phyloP scores from a whole-genome alignment of 2,329 filamentous ascomycete species.

The Hypoxylon sp. region DNA sequence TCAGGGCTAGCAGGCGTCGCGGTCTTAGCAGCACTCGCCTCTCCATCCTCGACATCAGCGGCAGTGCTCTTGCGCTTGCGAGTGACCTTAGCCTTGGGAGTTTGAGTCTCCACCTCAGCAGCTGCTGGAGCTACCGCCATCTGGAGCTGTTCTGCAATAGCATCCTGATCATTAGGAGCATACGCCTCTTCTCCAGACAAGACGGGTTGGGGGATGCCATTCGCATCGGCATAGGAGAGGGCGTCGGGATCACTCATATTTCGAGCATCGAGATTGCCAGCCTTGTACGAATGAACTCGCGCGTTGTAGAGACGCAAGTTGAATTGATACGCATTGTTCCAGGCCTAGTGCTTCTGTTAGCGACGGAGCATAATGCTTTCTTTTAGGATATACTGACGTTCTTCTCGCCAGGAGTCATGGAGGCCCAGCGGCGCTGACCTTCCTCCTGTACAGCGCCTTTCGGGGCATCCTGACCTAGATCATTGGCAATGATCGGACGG shows the following conservation, averaged over 20 bases:
- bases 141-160: slow-evolving; percentile 72
- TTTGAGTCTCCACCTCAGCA: slow-evolving; percentile 64
- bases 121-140: slow-evolving; percentile 57
- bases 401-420: slow-evolving; percentile 83
- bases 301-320: slow-evolving; percentile 77
- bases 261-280: slow-evolving; percentile 70
- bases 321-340: slow-evolving; percentile 78
- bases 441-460: slow-evolving; percentile 92
- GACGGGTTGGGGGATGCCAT: slow-evolving; percentile 68
- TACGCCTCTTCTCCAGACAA: slow-evolving; percentile 62
- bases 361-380: not conserved
- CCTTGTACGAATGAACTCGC: slow-evolving; percentile 75
- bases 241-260: slow-evolving; percentile 74
- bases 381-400: slow-evolving; percentile 56
- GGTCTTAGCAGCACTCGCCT: slow-evolving; percentile 57
- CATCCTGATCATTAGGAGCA: slow-evolving; percentile 67
- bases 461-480: slow-evolving; percentile 80
- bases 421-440: slow-evolving; percentile 87
- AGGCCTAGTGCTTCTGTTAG: slow-evolving; percentile 59
- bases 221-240: slow-evolving; percentile 71
- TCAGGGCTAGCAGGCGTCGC: slow-evolving; percentile 69
- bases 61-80: slow-evolving; percentile 72
- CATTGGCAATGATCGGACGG: slow-evolving; percentile 83
- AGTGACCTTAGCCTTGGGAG: slow-evolving; percentile 68
- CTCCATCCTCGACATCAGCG: slow-evolving; percentile 62